These are phyloP conservation scores for Magnolia officinalis DNA, from an alignment of 164 flowering plant species.

Conservation along the genomic window DNA sequence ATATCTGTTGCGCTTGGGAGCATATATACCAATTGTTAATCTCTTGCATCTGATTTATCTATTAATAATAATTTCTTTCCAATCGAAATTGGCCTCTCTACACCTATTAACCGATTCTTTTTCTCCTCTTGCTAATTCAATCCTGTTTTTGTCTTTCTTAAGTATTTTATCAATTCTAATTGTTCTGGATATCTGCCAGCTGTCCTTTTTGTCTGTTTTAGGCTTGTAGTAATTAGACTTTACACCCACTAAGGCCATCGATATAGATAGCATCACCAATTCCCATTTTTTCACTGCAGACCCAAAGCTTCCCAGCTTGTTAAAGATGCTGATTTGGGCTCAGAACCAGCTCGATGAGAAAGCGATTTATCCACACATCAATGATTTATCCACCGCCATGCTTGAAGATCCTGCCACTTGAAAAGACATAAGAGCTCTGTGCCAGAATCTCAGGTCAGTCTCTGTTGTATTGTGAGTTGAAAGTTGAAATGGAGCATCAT, in stretches of 20 bases:
- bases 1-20: no score
- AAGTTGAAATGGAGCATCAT: background rate
- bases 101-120: background rate
- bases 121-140: background rate
- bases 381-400: conserved; percentile 54
- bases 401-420: conserved; percentile 73
- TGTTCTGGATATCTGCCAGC: no score
- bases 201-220: no score
- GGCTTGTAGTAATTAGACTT: no score
- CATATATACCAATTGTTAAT: no score
- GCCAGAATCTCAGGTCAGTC: conserved; percentile 2
- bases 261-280: background rate
- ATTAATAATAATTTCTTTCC: no score
- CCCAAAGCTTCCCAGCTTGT: conserved; percentile 85
- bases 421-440: conserved; percentile 13
- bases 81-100: no score
- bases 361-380: conserved; percentile 80
- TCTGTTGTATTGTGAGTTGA: conserved; percentile 1
- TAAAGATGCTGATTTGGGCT: conserved; percentile 89
- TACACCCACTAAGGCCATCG: no score
- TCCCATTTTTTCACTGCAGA: conserved; percentile 34
- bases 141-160: background rate
- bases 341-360: conserved; percentile 87
- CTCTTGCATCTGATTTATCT: no score
- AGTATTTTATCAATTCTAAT: no score